phyloP scores from a whole-genome alignment of 148 eudicot genomes.

The Beta vulgaris region DNA sequence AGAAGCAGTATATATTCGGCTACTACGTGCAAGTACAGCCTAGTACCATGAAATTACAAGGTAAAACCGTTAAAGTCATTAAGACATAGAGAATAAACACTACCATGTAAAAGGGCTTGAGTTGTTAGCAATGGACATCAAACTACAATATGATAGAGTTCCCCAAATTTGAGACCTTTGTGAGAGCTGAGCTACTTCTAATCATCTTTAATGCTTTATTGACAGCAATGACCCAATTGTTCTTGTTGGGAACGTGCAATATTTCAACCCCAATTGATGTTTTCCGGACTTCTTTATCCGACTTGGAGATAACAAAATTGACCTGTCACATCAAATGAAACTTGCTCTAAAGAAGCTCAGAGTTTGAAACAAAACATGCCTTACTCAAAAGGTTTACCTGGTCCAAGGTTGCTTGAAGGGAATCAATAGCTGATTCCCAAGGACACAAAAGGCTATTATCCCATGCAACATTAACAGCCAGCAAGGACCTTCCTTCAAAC shows the following conservation, averaged over 20 bases:
- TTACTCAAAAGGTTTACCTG: conserved; percentile 43
- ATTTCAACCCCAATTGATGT: conserved; percentile 38
- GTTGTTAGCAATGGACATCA: not conserved
- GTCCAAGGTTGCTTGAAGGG: conserved; percentile 59
- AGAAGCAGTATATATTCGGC: conserved; percentile 58
- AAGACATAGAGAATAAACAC: not conserved
- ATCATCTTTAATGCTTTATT: conserved; percentile 70
- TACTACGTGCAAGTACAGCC: conserved; percentile 99
- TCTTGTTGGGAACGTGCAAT: conserved; percentile 51
- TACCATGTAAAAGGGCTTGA: not conserved
- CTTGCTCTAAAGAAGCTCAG: not conserved
- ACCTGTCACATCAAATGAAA: conserved; percentile 45
- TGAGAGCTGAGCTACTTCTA: conserved; percentile 54
- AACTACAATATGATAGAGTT: not conserved
- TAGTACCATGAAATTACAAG: conserved; percentile 24
- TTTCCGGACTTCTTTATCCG: conserved; percentile 41
- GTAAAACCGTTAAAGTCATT: not conserved
- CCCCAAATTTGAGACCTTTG: conserved; percentile 49
- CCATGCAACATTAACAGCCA: conserved; percentile 91
- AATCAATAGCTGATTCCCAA: conserved; percentile 57
- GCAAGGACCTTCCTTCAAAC: conserved; percentile 80
- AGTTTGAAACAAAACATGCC: conserved; percentile 3
- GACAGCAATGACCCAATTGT: conserved; percentile 66
- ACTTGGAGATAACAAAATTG: conserved; percentile 37
- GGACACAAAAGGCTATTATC: conserved; percentile 63